A percentile compares a stretch with the other conserved stretches of the same genome.
Conservation (phyloP, 2,329 filamentous ascomycete genomes). For the Cercospora sp. region DNA sequence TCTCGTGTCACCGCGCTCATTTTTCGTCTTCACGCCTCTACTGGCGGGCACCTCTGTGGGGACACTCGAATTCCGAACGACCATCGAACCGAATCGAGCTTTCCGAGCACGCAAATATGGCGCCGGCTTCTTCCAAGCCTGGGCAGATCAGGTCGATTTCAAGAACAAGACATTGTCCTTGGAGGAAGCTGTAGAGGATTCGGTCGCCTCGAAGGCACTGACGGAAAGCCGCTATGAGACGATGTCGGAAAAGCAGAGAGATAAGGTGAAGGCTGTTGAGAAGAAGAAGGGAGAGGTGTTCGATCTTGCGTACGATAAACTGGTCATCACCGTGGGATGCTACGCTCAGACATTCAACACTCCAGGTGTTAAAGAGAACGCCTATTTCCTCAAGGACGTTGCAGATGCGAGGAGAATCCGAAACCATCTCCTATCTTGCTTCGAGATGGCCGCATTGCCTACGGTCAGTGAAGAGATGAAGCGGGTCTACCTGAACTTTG, state of each 20-base stretch:
- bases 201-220: slow-evolving; percentile 57
- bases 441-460: slow-evolving; percentile 68
- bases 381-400: slow-evolving; percentile 81
- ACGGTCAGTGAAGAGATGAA: slow-evolving; percentile 59
- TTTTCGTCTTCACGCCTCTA: slow-evolving; percentile 86
- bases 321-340: slow-evolving; percentile 78
- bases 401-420: slow-evolving; percentile 73
- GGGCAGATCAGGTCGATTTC: slow-evolving; percentile 81
- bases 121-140: slow-evolving; percentile 75
- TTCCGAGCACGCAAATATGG: slow-evolving; percentile 61
- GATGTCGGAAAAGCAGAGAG: slow-evolving; percentile 37
- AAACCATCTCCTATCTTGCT: slow-evolving; percentile 63
- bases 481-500: slow-evolving; percentile 68
- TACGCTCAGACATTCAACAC: slow-evolving; percentile 86
- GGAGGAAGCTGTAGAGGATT: slow-evolving; percentile 64
- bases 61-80: slow-evolving; percentile 82
- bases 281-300: slow-evolving; percentile 62
- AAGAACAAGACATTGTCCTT: slow-evolving; percentile 69
- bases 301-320: slow-evolving; percentile 76
- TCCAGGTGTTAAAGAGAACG: slow-evolving; percentile 78
- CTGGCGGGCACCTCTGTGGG: slow-evolving; percentile 82
- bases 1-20: slow-evolving; percentile 80
- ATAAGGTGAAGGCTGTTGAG: slow-evolving; percentile 49
- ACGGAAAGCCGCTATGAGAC: slow-evolving; percentile 30
- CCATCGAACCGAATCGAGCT: slow-evolving; percentile 76